Conservation (phyloP, 2,329 filamentous ascomycete genomes). For the Penicillium sp. region DNA sequence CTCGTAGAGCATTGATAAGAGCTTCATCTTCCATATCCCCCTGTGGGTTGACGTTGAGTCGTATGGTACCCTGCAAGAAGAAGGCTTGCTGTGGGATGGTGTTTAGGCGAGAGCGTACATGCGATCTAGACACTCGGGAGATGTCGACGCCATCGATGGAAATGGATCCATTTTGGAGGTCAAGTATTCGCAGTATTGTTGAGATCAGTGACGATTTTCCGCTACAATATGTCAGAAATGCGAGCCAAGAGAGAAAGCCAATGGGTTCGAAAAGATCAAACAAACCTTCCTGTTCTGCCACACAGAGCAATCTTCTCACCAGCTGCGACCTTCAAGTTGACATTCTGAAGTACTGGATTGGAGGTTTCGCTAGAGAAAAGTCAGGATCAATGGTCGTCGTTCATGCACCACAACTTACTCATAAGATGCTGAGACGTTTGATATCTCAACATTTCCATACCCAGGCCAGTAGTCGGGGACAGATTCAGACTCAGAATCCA, state of each 20-base stretch:
- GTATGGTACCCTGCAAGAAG: slow-evolving; percentile 24
- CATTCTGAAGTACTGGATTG: slow-evolving; percentile 17
- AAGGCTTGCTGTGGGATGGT: slow-evolving; percentile 32
- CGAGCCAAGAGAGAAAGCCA: background rate
- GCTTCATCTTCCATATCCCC: slow-evolving; percentile 12
- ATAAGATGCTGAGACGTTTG: slow-evolving; percentile 39
- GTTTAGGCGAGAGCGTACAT: slow-evolving; percentile 25
- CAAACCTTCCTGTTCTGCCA: slow-evolving; percentile 30
- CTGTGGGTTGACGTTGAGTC: slow-evolving; percentile 17
- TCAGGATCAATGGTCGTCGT: background rate
- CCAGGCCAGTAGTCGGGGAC: slow-evolving; percentile 37
- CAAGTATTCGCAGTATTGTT: slow-evolving; percentile 28
- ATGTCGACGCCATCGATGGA: slow-evolving; percentile 29
- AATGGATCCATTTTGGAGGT: slow-evolving; percentile 27
- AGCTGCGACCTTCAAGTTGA: slow-evolving; percentile 20
- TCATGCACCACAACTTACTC: slow-evolving; percentile 23
- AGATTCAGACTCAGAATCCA: slow-evolving; percentile 33
- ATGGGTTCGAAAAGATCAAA: background rate
- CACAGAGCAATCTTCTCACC: slow-evolving; percentile 32
- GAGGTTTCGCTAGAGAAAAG: slow-evolving; percentile 1
- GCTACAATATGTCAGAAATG: slow-evolving; percentile 2
- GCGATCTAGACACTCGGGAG: slow-evolving; percentile 18
- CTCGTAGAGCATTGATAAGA: slow-evolving; percentile 25
- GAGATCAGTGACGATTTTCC: slow-evolving; percentile 31
- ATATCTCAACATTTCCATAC: slow-evolving; percentile 38